phyloP scores from a whole-genome alignment of 495 filamentous ascomycete species.

The Neurospora hispaniola region DNA sequence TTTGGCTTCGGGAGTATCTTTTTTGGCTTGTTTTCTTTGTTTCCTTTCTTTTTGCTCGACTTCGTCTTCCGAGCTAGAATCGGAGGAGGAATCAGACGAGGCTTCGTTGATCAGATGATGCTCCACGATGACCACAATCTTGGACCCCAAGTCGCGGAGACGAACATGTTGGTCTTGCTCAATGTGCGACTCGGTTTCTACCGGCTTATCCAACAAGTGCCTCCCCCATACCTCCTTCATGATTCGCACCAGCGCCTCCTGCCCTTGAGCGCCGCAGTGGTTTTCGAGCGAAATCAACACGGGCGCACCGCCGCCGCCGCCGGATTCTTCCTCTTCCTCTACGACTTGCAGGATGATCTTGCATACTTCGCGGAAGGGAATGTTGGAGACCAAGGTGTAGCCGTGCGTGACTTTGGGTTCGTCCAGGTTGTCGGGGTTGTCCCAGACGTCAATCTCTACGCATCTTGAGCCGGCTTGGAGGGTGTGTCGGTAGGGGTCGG shows the following conservation, averaged over 20 bases:
- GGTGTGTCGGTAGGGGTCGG: constrained; percentile 36
- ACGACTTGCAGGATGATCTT: constrained; percentile 40
- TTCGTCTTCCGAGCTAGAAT: constrained; percentile 19
- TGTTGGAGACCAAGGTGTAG: constrained; percentile 43
- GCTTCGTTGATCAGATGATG: constrained; percentile 40
- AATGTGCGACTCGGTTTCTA: constrained; percentile 33
- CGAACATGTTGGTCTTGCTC: constrained; percentile 29
- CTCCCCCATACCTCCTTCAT: constrained; percentile 44
- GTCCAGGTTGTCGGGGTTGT: constrained; percentile 33
- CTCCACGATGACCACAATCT: constrained; percentile 46
- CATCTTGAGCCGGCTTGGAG: constrained; percentile 40
- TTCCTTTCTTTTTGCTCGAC: constrained; percentile 27
- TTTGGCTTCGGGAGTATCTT: constrained; percentile 8
- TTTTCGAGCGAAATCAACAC: constrained; percentile 46
- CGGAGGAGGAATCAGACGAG: constrained; percentile 6
- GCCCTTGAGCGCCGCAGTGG: constrained; percentile 37
- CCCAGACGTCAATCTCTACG: constrained; percentile 49
- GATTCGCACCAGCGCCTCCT: constrained; percentile 39
- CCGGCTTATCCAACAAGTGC: constrained; percentile 35
- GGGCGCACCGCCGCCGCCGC: constrained; percentile 24
- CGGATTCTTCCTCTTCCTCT: constrained; percentile 29
- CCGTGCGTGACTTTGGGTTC: constrained; percentile 49
- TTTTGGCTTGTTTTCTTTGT: constrained; percentile 30
- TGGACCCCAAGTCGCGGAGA: constrained; percentile 37
- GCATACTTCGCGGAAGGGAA: constrained; percentile 43